Base-by-base conservation (phyloP, 495 filamentous ascomycete species). In the Aspergillus homomorphus region DNA sequence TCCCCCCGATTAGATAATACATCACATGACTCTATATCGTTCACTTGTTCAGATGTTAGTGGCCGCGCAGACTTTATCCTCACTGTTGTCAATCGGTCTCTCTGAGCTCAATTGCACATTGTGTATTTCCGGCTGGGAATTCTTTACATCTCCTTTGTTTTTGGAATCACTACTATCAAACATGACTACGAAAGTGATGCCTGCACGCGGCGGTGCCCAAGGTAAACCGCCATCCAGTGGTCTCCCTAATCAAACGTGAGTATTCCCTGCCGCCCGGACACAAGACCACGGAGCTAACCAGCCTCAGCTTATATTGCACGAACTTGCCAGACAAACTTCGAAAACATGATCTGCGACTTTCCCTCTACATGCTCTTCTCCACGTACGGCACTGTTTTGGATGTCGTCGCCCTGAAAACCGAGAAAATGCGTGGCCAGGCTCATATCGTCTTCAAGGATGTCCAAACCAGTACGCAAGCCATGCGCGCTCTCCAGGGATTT, bases 381-480 rank as follows among this genome's bases (percentile, higher is more conserved):
- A 96, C 91, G 26, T 93, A 97, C 69, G 95, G 95, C 20, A 85
- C 90, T 9, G 89, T 99, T 15, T 83, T 99, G 50, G 94, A 98
- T 67, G 86, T 99, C n/a, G 89, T 96, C 30, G 88, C 90, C 30
- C 79, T 96, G 65, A 92, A 90, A 73, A 94, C 89, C 0, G 77
- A 77, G 65, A 92, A 91, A 74, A 92, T 96, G 88, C 89, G 95
- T 38, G 94, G 94, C 2, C 94, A 98, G 71, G 95, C 94, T 52
- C 92, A 97, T 67, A 79, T 99, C 48, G 89, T 92, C 3, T 97
- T 90, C 71, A 84, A 89, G 58, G 94, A 99, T 68, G 76, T 92
- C 14, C 87, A 93, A 57, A 82, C 87, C 3, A 91, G 90, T 46
- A 94, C 92, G 28, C 89, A 95, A 66, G 94, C 94, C 2, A 88